Conservation (phyloP, 805 yeast species). For the Nakazawaea pomicola region DNA sequence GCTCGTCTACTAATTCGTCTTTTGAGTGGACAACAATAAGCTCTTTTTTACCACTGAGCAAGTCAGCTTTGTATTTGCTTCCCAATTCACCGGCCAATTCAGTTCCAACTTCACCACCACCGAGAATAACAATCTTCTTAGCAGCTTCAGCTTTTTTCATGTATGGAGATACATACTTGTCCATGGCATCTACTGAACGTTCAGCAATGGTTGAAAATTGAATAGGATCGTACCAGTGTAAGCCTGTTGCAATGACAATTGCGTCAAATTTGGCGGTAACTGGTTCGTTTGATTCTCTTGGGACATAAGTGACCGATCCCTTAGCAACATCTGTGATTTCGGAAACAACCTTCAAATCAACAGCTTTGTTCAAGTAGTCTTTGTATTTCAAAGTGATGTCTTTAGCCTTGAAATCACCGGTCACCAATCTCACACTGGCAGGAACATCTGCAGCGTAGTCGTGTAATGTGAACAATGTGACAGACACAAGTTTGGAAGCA, state of each 20-base stretch:
- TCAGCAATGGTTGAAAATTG: constrained; percentile 6
- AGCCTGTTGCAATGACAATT: constrained; percentile 27
- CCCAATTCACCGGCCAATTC: constrained; percentile 30
- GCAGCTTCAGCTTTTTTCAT: constrained; percentile 18
- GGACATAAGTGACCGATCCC: constrained; percentile 13
- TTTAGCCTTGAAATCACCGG: constrained; percentile 8
- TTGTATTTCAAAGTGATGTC: constrained; percentile 5
- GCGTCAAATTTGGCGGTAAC: constrained; percentile 17
- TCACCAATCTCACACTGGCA: constrained; percentile 14
- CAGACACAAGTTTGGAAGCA: background rate
- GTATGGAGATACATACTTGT: constrained; percentile 14
- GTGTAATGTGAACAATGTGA: constrained; percentile 16
- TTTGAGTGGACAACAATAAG: constrained; percentile 21
- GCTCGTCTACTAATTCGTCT: constrained; percentile 12
- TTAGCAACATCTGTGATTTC: constrained; percentile 18
- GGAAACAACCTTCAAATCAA: constrained; percentile 20
- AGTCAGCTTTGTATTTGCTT: constrained; percentile 15
- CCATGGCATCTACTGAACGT: constrained; percentile 11
- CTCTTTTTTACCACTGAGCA: constrained; percentile 17
- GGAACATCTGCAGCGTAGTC: constrained; percentile 15
- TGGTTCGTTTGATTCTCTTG: constrained; percentile 5
- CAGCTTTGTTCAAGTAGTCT: constrained; percentile 16
- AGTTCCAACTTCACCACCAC: constrained; percentile 28
- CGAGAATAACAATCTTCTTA: constrained; percentile 24
- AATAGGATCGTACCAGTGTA: constrained; percentile 25